Evolutionary conservation across 2,329 filamentous ascomycete species (phyloP), one percentile per base, ranked within the genome.

Genomic region (Periconia sp.): DNA sequence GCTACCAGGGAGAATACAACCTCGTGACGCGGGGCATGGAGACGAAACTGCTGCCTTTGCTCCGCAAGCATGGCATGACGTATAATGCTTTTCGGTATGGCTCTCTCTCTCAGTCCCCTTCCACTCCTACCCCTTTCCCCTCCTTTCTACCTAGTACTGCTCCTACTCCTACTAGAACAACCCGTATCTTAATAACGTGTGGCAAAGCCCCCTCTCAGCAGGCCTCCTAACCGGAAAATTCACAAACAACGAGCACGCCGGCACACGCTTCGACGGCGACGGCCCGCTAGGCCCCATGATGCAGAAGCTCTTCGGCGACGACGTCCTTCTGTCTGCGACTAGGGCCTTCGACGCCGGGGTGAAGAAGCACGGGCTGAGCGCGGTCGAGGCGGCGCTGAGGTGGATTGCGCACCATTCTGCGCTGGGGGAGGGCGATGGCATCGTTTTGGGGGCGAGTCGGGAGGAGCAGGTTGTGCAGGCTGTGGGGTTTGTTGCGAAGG

Each of bases 1-100:
- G 33, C 32, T 46, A 46, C 19, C 47, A 46, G 29, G 47, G 47
- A 29, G 38, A 35, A 22, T 50, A 50, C 33, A 50, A 42, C 17
- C 32, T 43, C 13, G 36, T 50, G 22, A 46, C 47, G 5, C 39
- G 47, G 15, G 35, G 33, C 16, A 46, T 50, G 43, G 43, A 50
- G 28, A 40, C 36, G 10, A 46, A 46, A 13, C 39, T 50, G 4
- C 16, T 50, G 9, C 47, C 47, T 13, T 26, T 43, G 21, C 21
- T 50, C 13, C 43, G 47, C 13, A 30, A 19, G 13, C 23, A 43
- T 28, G 39, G 40, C 16, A 43, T 46, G 28, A 18, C 28, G 11
- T 46, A 37, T 25, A 33, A 40, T 10, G 31, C 37, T 15, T 43
- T 43, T 18, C 42, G 32, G 46, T 46, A 40, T 28, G 42, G 43